Evolutionary conservation across 208 protist species (phyloP).

Genomic region (Giardia duodenalis): DNA sequence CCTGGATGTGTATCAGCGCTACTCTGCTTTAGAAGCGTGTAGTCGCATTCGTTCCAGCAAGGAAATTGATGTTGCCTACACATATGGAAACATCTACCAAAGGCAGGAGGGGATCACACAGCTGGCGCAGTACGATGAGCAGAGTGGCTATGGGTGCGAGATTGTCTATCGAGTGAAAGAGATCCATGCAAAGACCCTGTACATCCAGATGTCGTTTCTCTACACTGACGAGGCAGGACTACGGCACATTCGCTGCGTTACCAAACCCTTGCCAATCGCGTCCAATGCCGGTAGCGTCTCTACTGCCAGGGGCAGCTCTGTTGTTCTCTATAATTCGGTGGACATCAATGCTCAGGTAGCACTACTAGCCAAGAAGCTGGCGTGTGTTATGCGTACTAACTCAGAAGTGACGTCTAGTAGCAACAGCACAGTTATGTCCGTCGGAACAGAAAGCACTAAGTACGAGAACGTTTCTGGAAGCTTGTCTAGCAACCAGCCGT

Average conservation of each 20-base stretch:
- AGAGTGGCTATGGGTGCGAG: not conserved
- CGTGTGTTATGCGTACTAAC: not conserved
- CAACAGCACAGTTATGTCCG: not conserved
- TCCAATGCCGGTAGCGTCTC: not conserved
- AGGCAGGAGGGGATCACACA: not conserved
- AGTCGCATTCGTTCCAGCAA: not conserved
- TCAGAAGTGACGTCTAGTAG: not conserved
- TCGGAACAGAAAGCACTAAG: not conserved
- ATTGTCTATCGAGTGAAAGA: not conserved
- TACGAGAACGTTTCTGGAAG: not conserved
- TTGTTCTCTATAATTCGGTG: not conserved
- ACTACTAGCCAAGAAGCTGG: not conserved
- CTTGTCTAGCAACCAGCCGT: not conserved
- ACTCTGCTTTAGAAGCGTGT: not conserved
- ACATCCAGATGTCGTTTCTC: not conserved
- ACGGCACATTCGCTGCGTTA: not conserved
- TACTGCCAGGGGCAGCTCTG: not conserved
- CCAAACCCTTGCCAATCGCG: not conserved
- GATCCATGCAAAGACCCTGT: not conserved
- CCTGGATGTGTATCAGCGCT: not conserved
- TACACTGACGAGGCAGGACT: not conserved
- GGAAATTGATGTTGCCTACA: not conserved
- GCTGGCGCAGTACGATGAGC: not conserved
- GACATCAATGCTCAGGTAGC: not conserved
- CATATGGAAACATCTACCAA: constrained; percentile 1